Percentiles rank a stretch among this genome's conserved stretches.
Evolutionary conservation across 2,329 filamentous ascomycete genomes (phyloP).

Genomic region (Fonsecaea erecta): DNA sequence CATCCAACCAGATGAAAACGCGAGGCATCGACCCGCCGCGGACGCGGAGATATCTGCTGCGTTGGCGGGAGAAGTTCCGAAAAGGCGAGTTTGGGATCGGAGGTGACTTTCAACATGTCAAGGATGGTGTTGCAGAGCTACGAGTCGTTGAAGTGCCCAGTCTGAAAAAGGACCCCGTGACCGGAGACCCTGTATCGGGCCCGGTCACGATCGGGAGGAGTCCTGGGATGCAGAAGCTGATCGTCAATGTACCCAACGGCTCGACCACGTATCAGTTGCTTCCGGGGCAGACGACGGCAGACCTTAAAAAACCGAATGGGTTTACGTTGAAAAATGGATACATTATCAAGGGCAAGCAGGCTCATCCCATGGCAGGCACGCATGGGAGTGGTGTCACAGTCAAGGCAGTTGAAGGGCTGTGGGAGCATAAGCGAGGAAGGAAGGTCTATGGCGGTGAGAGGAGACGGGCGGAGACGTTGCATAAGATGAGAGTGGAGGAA

Average conservation of each 20-base stretch:
- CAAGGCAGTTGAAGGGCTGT: slow-evolving; percentile 80
- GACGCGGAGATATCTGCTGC: slow-evolving; percentile 78
- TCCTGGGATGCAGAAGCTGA: slow-evolving; percentile 60
- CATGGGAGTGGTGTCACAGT: slow-evolving; percentile 67
- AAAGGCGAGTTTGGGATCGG: slow-evolving; percentile 78
- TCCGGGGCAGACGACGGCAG: slow-evolving; percentile 46
- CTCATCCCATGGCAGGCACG: slow-evolving; percentile 68
- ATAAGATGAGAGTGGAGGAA: slow-evolving; percentile 81
- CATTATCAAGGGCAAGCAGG: slow-evolving; percentile 75
- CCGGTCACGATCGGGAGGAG: slow-evolving; percentile 49
- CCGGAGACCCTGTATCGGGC: slow-evolving; percentile 39
- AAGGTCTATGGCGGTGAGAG: slow-evolving; percentile 98
- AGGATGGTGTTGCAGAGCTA: slow-evolving; percentile 63
- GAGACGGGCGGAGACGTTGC: slow-evolving; percentile 79
- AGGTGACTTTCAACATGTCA: slow-evolving; percentile 79
- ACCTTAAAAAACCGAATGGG: slow-evolving; percentile 62
- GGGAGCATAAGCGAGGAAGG: slow-evolving; percentile 82
- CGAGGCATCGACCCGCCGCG: slow-evolving; percentile 86
- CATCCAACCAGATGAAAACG: slow-evolving; percentile 76
- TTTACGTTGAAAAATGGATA: slow-evolving; percentile 71
- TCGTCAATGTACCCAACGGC: slow-evolving; percentile 64
- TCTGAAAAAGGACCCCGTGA: slow-evolving; percentile 42
- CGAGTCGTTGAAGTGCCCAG: slow-evolving; percentile 61
- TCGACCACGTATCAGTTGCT: slow-evolving; percentile 60
- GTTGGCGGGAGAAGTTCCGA: slow-evolving; percentile 85